Conservation (phyloP, 2,329 filamentous ascomycete species). For the Neoscytalidium dimidiatum region DNA sequence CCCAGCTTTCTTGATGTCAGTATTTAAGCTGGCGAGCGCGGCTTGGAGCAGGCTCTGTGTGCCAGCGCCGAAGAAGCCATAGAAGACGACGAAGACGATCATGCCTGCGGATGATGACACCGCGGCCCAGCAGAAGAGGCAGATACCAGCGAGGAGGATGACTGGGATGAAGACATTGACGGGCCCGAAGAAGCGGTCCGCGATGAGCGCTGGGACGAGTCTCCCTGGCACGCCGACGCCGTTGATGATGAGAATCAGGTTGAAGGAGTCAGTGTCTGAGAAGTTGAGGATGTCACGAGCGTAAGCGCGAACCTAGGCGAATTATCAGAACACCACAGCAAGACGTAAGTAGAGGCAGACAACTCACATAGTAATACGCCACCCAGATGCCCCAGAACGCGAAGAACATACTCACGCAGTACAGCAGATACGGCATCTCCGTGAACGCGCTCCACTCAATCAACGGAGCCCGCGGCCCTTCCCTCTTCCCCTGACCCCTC, state of each 20-base stretch:
- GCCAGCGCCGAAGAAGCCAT: constrained; percentile 51
- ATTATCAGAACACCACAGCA: background rate
- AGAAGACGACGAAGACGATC: constrained; percentile 47
- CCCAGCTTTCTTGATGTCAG: constrained; percentile 44
- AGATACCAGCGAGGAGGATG: constrained; percentile 40
- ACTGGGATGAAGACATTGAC: constrained; percentile 44
- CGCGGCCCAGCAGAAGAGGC: constrained; percentile 49
- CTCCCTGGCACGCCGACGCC: constrained; percentile 43
- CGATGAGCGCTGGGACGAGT: constrained; percentile 49
- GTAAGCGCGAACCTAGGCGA: constrained; percentile 2
- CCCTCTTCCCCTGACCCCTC: constrained; percentile 37
- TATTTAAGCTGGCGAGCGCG: constrained; percentile 45
- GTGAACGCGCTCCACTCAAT: constrained; percentile 59
- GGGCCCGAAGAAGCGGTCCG: constrained; percentile 42
- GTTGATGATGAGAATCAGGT: constrained; percentile 14
- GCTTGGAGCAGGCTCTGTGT: constrained; percentile 48
- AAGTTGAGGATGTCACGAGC: constrained; percentile 40
- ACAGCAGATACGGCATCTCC: constrained; percentile 55
- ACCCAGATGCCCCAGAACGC: constrained; percentile 56
- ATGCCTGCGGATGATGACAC: constrained; percentile 39
- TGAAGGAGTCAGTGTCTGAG: constrained; percentile 51
- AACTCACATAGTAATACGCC: constrained; percentile 57
- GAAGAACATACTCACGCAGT: constrained; percentile 45
- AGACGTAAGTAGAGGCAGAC: background rate
- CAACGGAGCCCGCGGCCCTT: constrained; percentile 47